Evolutionary conservation across 2,329 filamentous ascomycete species (phyloP), one percentile per base, ranked within the genome.

Genomic region (Sclerotinia glacialis): DNA sequence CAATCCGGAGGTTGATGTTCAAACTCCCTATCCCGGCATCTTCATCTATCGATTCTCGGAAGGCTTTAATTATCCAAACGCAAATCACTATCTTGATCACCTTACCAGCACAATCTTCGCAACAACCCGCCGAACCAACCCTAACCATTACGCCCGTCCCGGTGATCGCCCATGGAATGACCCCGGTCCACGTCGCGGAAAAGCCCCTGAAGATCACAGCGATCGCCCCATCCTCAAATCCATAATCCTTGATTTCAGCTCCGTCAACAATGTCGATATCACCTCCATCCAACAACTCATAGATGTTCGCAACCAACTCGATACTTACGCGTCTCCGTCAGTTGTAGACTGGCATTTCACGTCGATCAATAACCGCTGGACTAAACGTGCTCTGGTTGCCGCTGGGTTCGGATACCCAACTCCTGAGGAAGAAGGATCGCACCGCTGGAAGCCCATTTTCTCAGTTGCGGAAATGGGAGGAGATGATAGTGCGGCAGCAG

Each of bases 41-140:
- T 96, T 98, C 79, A 96, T 98, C 75, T 98, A 96, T 80, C 88
- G 94, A 54, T 97, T 97, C 78, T 88, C 90, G 0, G 94, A 98
- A 79, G 92, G 93, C 53, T 97, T 96, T 83, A 96, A 95, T 79
- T 99, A 98, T 74, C 92, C 94, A 68, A 99, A 97, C 73, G 93
- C 93, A 26, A 92, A 92, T 74, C 89, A 92, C 76, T 93, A 96
- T 70, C 86, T 97, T 66, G 93, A 97, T 74, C 86, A 92, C 74
- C 82, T 96, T 61, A 85, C 87, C 2, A 79, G 83, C 2, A 85
- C 87, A 71, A 86, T 96, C 56, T 89, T 89, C 71, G 77, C 82
- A 53, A 80, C 88, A 68, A 96, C 93, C 2, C 87, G 90, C 47
- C 89, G 92, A 42, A 96, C 92, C 1, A 91, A 90, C 70, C 81